phyloP scores from a whole-genome alignment of 371 early-diverging fungal genomes.

The Mucor irregularis region DNA sequence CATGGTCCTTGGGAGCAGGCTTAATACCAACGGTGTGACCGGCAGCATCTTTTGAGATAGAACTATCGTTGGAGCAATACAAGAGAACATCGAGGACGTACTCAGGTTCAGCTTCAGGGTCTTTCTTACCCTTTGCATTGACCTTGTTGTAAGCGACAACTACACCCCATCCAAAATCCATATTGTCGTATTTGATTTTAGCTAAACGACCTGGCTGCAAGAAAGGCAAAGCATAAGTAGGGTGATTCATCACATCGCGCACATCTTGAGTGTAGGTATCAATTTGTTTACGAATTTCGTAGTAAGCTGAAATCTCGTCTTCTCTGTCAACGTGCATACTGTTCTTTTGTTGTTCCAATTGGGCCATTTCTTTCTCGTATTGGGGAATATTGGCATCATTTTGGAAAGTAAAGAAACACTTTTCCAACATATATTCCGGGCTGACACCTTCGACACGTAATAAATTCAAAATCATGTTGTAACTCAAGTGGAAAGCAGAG shows the following conservation, averaged over 20 bases:
- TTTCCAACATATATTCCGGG: slow-evolving; percentile 94
- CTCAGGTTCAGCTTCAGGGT: slow-evolving; percentile 35
- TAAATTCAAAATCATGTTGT: slow-evolving; percentile 99
- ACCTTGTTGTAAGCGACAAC: slow-evolving; percentile 57
- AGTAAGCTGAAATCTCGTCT: slow-evolving; percentile 70
- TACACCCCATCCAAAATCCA: slow-evolving; percentile 95
- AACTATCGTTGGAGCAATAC: slow-evolving; percentile 67
- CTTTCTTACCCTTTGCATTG: slow-evolving; percentile 29
- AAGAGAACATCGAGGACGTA: slow-evolving; percentile 87
- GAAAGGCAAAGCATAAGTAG: slow-evolving; percentile 77
- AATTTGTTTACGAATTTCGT: slow-evolving; percentile 76
- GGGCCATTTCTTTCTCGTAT: slow-evolving; percentile 60
- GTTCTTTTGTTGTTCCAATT: slow-evolving; percentile 60
- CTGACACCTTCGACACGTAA: slow-evolving; percentile 96
- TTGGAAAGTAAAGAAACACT: slow-evolving; percentile 98
- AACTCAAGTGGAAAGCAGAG: slow-evolving; percentile 98
- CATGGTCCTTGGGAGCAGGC: slow-evolving; percentile 63
- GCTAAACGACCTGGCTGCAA: slow-evolving; percentile 89
- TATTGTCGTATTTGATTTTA: slow-evolving; percentile 60
- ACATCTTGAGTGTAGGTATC: slow-evolving; percentile 65
- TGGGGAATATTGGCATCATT: slow-evolving; percentile 83
- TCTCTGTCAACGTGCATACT: slow-evolving; percentile 70
- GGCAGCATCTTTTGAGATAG: slow-evolving; percentile 56
- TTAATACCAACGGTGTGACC: slow-evolving; percentile 56
- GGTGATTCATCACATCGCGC: slow-evolving; percentile 82